phyloP scores from a whole-genome alignment of 2,329 filamentous ascomycete genomes.

The Scedosporium apiospermum region DNA sequence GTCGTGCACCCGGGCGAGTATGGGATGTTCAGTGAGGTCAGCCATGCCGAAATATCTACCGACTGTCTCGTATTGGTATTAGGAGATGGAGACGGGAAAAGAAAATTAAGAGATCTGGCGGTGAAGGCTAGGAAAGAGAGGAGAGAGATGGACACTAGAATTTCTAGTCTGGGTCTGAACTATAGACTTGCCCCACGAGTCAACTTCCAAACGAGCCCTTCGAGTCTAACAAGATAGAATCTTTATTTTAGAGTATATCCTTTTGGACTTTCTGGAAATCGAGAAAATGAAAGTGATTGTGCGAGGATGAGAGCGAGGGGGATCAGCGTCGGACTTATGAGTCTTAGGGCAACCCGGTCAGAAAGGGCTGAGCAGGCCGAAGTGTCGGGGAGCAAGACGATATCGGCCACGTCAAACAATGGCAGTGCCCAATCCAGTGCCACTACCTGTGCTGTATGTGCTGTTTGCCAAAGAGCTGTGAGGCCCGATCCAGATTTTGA shows the following conservation, averaged over 20 bases:
- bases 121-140: conserved; percentile 9
- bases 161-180: neutral
- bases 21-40: conserved; percentile 23
- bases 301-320: neutral
- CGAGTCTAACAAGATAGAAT: neutral
- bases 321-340: neutral
- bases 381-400: neutral
- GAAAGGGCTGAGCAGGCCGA: neutral
- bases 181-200: neutral
- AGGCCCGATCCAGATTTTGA: neutral
- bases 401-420: conserved; percentile 6
- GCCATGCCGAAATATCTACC: conserved; percentile 29
- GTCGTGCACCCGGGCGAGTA: conserved; percentile 21
- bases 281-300: conserved; percentile 1
- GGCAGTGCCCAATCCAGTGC: neutral
- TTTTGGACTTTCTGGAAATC: neutral
- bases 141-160: neutral
- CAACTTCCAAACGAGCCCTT: neutral
- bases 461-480: neutral
- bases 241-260: neutral
- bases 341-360: conserved; percentile 1
- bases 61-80: neutral
- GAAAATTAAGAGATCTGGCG: neutral
- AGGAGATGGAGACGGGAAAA: conserved; percentile 18
- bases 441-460: neutral